These are phyloP conservation scores for Tricholoma bakamatsutake DNA, from an alignment of 768 basidiomycete species.

Conservation along the genomic window DNA sequence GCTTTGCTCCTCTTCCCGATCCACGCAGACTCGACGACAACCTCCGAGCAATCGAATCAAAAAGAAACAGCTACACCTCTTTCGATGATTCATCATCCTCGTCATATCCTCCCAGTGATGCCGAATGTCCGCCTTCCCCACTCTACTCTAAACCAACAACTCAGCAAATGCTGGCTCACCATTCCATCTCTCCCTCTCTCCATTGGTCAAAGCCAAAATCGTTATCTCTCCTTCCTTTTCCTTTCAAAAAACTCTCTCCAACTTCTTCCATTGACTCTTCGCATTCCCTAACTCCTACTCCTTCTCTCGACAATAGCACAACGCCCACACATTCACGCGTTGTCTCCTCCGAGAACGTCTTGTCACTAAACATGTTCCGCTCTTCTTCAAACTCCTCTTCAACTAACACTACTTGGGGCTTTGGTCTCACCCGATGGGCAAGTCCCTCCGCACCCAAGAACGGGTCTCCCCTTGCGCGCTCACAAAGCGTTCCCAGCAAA, in stretches of 20 bases:
- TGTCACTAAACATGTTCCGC: constrained; percentile 35
- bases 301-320: constrained; percentile 6
- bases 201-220: constrained; percentile 23
- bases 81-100: constrained; percentile 6
- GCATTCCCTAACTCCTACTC: constrained; percentile 10
- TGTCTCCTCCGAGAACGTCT: constrained; percentile 26
- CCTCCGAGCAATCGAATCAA: constrained; percentile 30
- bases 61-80: constrained; percentile 8
- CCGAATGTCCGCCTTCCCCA: constrained; percentile 6
- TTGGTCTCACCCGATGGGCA: constrained; percentile 23
- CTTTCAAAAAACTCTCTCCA: constrained; percentile 18
- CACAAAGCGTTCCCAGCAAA: constrained; percentile 21
- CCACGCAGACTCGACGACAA: constrained; percentile 46
- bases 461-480: constrained; percentile 27
- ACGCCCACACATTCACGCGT: constrained; percentile 15
- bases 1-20: constrained; percentile 84
- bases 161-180: constrained; percentile 20
- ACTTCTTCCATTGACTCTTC: constrained; percentile 23
- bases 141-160: constrained; percentile 18
- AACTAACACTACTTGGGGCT: constrained; percentile 11
- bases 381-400: constrained; percentile 23
- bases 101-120: not conserved
- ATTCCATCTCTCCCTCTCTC: constrained; percentile 13
- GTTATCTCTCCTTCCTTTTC: constrained; percentile 13
- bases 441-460: constrained; percentile 14